Evolutionary conservation across 2,329 filamentous ascomycete species (phyloP).

Genomic region (Alternaria burnsii): DNA sequence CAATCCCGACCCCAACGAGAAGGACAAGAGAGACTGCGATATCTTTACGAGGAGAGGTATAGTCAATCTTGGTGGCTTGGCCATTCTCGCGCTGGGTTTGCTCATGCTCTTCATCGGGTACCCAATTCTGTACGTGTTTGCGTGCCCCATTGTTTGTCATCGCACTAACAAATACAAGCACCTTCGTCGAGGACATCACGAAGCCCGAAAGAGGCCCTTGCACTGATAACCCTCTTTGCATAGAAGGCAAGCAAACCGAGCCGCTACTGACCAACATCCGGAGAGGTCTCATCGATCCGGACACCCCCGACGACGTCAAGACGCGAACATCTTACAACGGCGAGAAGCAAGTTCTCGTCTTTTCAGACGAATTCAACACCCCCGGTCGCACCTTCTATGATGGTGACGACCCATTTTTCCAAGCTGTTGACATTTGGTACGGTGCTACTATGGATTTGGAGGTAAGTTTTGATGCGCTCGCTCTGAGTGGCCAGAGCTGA

Average conservation of each 20-base stretch:
- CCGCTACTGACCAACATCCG: conserved; percentile 69
- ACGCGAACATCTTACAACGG: conserved; percentile 67
- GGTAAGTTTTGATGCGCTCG: conserved; percentile 50
- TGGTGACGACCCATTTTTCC: conserved; percentile 73
- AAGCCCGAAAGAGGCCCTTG: conserved; percentile 50
- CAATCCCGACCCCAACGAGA: conserved; percentile 73
- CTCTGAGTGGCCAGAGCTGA: conserved; percentile 13
- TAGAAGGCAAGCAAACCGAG: conserved; percentile 58
- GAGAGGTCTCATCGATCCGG: conserved; percentile 69
- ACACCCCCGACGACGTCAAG: conserved; percentile 67
- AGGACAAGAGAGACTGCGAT: conserved; percentile 68
- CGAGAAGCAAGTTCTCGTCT: conserved; percentile 70
- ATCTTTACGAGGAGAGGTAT: conserved; percentile 71
- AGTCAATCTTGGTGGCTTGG: conserved; percentile 70
- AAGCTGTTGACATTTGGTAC: conserved; percentile 75
- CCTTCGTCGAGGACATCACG: conserved; percentile 62
- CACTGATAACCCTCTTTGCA: conserved; percentile 57
- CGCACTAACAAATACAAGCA: conserved; percentile 53
- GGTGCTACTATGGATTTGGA: conserved; percentile 74
- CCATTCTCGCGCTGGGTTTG: conserved; percentile 67
- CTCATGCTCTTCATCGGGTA: conserved; percentile 74
- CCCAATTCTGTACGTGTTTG: conserved; percentile 69
- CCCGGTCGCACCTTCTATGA: conserved; percentile 74
- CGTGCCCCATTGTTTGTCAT: neutral
- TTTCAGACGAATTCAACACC: conserved; percentile 76